Conservation (phyloP, 2,329 filamentous ascomycete genomes). For the Fusarium sterilihyphosum region DNA sequence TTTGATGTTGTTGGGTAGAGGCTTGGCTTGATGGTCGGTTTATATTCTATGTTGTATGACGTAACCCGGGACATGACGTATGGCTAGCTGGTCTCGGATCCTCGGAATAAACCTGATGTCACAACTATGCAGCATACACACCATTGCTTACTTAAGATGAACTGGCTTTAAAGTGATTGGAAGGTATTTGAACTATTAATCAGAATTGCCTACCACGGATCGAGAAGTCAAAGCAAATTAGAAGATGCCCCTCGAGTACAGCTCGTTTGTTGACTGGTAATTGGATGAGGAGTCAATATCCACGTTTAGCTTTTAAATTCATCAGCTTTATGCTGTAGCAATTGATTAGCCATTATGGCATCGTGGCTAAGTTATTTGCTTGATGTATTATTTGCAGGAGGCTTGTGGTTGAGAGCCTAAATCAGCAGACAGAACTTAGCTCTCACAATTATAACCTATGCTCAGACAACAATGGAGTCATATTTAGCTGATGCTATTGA, state of each 20-base stretch:
- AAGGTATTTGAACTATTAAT: fast-evolving
- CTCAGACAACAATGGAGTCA: fast-evolving
- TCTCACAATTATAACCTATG: fast-evolving
- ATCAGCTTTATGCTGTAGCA: too few relatives aligned
- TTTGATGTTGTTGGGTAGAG: too few relatives aligned
- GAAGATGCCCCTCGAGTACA: neutral
- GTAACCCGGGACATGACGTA: neutral
- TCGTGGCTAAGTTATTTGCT: too few relatives aligned
- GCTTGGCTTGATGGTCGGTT: neutral
- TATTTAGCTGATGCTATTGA: neutral
- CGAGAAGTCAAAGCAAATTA: neutral
- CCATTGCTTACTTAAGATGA: neutral
- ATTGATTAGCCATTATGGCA: too few relatives aligned
- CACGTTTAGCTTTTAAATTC: too few relatives aligned
- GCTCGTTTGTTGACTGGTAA: neutral
- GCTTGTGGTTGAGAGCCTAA: fast-evolving
- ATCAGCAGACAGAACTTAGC: neutral
- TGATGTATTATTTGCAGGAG: too few relatives aligned
- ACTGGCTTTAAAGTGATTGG: neutral
- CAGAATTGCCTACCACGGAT: neutral
- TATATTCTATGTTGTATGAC: neutral
- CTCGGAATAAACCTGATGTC: neutral
- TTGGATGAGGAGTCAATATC: too few relatives aligned
- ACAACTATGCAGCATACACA: neutral
- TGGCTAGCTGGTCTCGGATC: neutral